Base-by-base conservation (phyloP, 2,329 filamentous ascomycete species). In the Tympanopsis confertula region DNA sequence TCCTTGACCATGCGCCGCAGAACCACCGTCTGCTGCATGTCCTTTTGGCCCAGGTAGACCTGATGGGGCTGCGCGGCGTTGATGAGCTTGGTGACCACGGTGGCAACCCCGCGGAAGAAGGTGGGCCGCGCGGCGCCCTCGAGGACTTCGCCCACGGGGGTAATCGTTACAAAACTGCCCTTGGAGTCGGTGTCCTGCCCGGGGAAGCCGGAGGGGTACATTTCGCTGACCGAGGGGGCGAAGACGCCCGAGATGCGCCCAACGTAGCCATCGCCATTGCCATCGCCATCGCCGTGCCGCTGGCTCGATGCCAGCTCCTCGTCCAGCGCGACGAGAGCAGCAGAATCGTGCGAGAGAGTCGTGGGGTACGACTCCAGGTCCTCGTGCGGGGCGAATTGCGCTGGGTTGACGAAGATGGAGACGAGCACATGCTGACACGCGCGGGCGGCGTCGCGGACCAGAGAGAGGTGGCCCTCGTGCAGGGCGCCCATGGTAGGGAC, bases 401-500 rank as follows among this genome's bases (percentile, higher is more conserved):
- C 81, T 1, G 78, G 78, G 47, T 82, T 82, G 44, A 82, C 71
- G 49, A 74, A 82, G 43, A 82, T 78, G 41, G 71, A 74, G 38
- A 82, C 71, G 44, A 81, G 69, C 36, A 82, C 70, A 41, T 77
- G 67, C 5, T 66, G 70, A 53, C 80, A 81, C 47, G 81, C 74
- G 10, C 58, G 52, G 3, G 78, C 76, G 2, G 78, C 78, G 46
- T 70, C 65, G 37, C 74, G 69, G 38, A 79, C 69, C 17, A 82
- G 61, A 3, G 74, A 76, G 36, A 81, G 57, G 50, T 82, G 78
- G 4, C 78, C 78, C 35, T 71, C 65, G 47, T 82, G 78, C 2
- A 82, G 63, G 7, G 78, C 78, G 18, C 78, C 78, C 78, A 82
- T 82, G 3, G 78, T 82, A 2, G 78, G 78, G 5, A 82, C 75